phyloP scores from a whole-genome alignment of 1,284 basidiomycete genomes.

The Fomitopsis pinicola region DNA sequence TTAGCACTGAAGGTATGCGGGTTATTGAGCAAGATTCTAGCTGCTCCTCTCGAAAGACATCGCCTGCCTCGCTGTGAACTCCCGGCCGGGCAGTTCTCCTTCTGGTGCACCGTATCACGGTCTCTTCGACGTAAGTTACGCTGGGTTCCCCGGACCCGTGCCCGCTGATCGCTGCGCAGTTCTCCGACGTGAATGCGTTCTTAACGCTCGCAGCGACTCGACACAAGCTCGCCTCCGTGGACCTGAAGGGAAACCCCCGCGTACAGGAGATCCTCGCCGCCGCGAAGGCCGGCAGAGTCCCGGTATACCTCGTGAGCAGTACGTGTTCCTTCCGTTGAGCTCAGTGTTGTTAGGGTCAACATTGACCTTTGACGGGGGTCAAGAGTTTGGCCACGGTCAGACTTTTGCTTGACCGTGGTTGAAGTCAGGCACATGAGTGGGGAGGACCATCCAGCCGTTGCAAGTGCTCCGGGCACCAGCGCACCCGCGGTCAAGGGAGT shows the following conservation, averaged over 20 bases:
- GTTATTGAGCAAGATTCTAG: conserved; percentile 29
- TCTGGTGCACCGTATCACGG: conserved; percentile 42
- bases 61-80: conserved; percentile 59
- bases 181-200: conserved; percentile 79
- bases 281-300: conserved; percentile 65
- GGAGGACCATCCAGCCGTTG: no score
- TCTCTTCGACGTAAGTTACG: conserved; percentile 64
- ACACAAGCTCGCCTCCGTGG: conserved; percentile 58
- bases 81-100: conserved; percentile 27
- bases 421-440: no score
- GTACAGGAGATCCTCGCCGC: conserved; percentile 66
- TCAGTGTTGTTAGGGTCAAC: no score
- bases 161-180: conserved; percentile 36
- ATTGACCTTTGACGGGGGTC: no score
- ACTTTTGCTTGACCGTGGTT: no score
- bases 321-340: conserved; percentile 24
- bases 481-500: no score
- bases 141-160: not conserved
- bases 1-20: not conserved
- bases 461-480: no score
- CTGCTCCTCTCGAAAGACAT: conserved; percentile 57
- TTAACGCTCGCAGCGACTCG: conserved; percentile 73
- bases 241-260: conserved; percentile 52
- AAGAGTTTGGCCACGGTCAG: no score
- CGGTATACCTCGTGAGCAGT: conserved; percentile 75